Evolutionary conservation across 2,329 filamentous ascomycete genomes (phyloP).

Genomic region (Aureobasidium sp.): DNA sequence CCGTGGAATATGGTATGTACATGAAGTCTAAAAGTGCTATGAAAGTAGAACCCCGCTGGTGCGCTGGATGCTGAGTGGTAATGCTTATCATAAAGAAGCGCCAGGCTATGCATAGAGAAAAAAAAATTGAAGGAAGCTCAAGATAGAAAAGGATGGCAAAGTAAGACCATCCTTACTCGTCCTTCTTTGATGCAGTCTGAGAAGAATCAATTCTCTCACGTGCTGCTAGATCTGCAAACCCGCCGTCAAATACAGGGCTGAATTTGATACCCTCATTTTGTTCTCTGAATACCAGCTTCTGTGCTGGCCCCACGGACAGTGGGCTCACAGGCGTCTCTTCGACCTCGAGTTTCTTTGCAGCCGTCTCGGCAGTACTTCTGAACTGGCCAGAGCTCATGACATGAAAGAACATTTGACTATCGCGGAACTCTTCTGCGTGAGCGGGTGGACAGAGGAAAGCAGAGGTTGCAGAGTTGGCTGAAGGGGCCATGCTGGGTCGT

Average conservation of each 20-base stretch:
- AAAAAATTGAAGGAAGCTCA: neutral
- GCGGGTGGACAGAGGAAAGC: conserved; percentile 3
- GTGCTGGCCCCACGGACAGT: neutral
- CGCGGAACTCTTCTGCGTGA: neutral
- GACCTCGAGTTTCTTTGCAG: neutral
- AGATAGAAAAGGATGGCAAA: neutral
- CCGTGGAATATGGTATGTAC: neutral
- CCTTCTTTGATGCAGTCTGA: neutral
- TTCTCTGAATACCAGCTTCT: neutral
- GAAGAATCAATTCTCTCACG: neutral
- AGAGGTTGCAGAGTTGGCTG: neutral
- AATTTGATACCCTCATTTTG: neutral
- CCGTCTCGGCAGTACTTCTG: neutral
- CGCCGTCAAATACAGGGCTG: neutral
- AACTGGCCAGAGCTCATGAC: conserved; percentile 12
- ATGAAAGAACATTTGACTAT: conserved; percentile 5
- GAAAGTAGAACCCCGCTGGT: neutral
- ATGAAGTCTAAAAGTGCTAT: neutral
- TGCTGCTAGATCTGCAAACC: neutral
- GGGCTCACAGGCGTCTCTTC: conserved; percentile 7
- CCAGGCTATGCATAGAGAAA: neutral
- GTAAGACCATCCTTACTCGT: neutral
- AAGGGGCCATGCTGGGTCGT: conserved; percentile 8
- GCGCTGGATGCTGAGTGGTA: neutral
- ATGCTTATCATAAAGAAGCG: neutral